Percentiles rank a stretch among this genome's conserved stretches.
These are phyloP conservation scores for Zygoascus hellenicus DNA, from an alignment of 1,139 yeast genomes.

Conservation along the genomic window DNA sequence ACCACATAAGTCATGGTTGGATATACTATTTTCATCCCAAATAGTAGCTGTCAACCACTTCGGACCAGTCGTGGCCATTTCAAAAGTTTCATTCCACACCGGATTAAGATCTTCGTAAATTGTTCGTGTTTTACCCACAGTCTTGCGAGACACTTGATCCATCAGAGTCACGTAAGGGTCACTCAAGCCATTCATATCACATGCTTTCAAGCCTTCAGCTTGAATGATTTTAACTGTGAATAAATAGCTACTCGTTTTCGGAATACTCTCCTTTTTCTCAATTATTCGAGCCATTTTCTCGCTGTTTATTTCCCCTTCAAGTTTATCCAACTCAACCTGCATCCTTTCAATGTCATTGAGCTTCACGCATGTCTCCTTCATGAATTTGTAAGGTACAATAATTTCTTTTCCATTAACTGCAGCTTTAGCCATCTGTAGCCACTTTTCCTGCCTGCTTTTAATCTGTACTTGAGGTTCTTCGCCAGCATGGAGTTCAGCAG, in stretches of 20 bases:
- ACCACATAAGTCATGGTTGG: constrained; percentile 65
- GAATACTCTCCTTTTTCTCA: constrained; percentile 21
- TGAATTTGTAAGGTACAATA: constrained; percentile 52
- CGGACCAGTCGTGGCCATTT: constrained; percentile 41
- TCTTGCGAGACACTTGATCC: constrained; percentile 52
- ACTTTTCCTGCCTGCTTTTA: constrained; percentile 32
- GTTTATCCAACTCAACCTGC: constrained; percentile 48
- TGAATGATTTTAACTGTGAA: constrained; percentile 60
- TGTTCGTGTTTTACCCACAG: constrained; percentile 68
- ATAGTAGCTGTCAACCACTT: constrained; percentile 51
- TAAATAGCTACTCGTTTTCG: constrained; percentile 43
- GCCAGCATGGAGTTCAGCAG: constrained; percentile 39
- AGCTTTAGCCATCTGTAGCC: constrained; percentile 39
- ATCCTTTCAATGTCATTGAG: constrained; percentile 65
- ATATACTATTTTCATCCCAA: constrained; percentile 60
- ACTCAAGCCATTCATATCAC: constrained; percentile 48
- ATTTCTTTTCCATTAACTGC: constrained; percentile 36
- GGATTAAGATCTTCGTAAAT: constrained; percentile 62
- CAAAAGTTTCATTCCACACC: constrained; percentile 86
- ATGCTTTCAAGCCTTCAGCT: constrained; percentile 64
- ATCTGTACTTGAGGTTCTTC: constrained; percentile 27
- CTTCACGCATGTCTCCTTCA: constrained; percentile 63
- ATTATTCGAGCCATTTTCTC: constrained; percentile 52
- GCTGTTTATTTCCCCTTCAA: constrained; percentile 60
- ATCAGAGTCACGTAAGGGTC: constrained; percentile 65